Evolutionary conservation across 2,329 filamentous ascomycete species (phyloP).

Genomic region (Aspergillus aculeatus): DNA sequence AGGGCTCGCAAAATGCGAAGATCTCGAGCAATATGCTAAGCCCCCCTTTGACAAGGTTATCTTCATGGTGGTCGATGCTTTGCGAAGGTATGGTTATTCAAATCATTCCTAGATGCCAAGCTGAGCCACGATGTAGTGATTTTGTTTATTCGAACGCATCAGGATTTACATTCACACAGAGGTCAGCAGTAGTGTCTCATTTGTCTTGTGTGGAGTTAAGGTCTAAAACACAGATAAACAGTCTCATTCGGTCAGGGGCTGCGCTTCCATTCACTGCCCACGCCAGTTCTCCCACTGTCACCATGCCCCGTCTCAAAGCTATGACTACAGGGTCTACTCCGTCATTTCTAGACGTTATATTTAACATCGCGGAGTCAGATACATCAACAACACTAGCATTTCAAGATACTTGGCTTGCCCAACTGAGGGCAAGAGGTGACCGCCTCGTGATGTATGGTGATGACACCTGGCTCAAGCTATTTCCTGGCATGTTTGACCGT

Average conservation of each 20-base stretch:
- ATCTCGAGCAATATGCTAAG: slow-evolving; percentile 54
- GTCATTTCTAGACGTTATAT: slow-evolving; percentile 92
- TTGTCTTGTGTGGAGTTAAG: background rate
- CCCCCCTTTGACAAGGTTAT: slow-evolving; percentile 81
- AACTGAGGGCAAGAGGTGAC: slow-evolving; percentile 75
- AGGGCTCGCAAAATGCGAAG: slow-evolving; percentile 66
- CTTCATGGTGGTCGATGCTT: slow-evolving; percentile 96
- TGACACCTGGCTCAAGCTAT: slow-evolving; percentile 97
- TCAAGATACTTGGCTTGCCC: slow-evolving; percentile 95
- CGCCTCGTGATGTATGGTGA: slow-evolving; percentile 94
- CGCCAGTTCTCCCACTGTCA: slow-evolving; percentile 94
- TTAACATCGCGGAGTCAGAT: slow-evolving; percentile 94
- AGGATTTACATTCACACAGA: slow-evolving; percentile 84
- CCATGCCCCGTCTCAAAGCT: slow-evolving; percentile 96
- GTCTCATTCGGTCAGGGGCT: slow-evolving; percentile 76
- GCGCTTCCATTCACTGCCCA: slow-evolving; percentile 94
- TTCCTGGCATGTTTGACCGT: slow-evolving; percentile 82
- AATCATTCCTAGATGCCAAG: background rate
- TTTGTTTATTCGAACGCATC: slow-evolving; percentile 84
- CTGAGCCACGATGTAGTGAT: slow-evolving; percentile 60
- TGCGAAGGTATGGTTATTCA: slow-evolving; percentile 67
- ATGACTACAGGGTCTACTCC: slow-evolving; percentile 98
- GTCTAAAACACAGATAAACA: slow-evolving; percentile 38
- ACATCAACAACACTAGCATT: slow-evolving; percentile 80
- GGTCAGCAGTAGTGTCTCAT: slow-evolving; percentile 49